A percentile compares a stretch with the other conserved stretches of the same genome.
Conservation (phyloP, 345 rosid species). For the Passiflora organensis region DNA sequence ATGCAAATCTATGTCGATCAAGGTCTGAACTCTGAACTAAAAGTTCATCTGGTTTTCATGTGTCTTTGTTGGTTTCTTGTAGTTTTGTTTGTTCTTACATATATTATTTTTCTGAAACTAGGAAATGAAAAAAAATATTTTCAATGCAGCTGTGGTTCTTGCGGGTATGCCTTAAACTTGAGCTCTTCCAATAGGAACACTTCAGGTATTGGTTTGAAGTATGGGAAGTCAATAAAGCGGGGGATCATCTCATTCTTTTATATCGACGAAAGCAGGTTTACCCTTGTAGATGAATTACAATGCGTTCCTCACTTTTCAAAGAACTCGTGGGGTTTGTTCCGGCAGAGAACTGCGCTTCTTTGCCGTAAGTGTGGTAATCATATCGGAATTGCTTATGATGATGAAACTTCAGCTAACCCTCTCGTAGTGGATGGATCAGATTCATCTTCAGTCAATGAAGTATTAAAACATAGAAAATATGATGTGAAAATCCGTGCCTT, state of each 20-base stretch:
- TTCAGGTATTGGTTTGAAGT: conserved; percentile 72
- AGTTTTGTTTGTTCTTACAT: not conserved
- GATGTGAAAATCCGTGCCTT: conserved; percentile 78
- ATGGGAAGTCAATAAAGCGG: conserved; percentile 85
- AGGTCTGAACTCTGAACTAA: not conserved
- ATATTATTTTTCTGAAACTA: not conserved
- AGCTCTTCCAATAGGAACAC: conserved; percentile 87
- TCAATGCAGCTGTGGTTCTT: conserved; percentile 78
- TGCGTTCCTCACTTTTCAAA: conserved; percentile 75
- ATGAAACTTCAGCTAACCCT: conserved; percentile 39
- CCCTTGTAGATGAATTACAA: conserved; percentile 70
- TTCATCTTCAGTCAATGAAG: conserved; percentile 36
- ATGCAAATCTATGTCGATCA: not conserved
- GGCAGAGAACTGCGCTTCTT: conserved; percentile 74
- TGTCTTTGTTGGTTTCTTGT: not conserved
- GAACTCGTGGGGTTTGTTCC: conserved; percentile 58
- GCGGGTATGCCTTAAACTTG: conserved; percentile 85
- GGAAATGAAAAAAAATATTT: not conserved
- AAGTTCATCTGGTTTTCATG: not conserved
- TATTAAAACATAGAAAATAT: conserved; percentile 39
- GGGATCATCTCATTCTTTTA: conserved; percentile 81
- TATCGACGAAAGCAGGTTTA: conserved; percentile 82
- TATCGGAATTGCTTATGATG: conserved; percentile 60
- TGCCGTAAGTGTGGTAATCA: conserved; percentile 83
- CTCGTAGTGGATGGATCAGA: conserved; percentile 45